These are phyloP conservation scores for Pythium insidiosum DNA, from an alignment of 352 stramenopile species.

Conservation along the genomic window DNA sequence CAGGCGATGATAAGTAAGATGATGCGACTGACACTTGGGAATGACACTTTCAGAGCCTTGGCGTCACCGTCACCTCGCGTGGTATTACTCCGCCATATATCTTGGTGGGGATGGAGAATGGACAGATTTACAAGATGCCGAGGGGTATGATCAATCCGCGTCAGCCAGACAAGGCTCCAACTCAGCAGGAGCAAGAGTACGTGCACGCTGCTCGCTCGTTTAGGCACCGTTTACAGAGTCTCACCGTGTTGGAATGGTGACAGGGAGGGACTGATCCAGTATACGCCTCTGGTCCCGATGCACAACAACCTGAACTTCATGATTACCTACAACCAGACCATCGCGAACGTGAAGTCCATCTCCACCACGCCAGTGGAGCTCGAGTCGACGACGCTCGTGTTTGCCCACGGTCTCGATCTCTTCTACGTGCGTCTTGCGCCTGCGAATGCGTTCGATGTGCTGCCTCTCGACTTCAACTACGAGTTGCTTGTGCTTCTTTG, in stretches of 20 bases:
- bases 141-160: conserved; percentile 91
- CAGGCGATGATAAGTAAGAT: background rate
- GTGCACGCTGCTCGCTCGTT: no score
- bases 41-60: conserved; percentile 49
- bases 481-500: conserved; percentile 90
- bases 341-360: conserved; percentile 71
- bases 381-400: conserved; percentile 93
- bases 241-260: background rate
- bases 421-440: conserved; percentile 93
- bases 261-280: conserved; percentile 79
- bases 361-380: conserved; percentile 77
- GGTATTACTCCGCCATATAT: conserved; percentile 95
- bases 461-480: conserved; percentile 95
- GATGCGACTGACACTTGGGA: background rate
- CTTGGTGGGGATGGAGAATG: conserved; percentile 88
- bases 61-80: conserved; percentile 88
- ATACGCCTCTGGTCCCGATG: conserved; percentile 87
- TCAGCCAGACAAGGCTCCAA: conserved; percentile 88
- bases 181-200: conserved; percentile 60
- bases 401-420: conserved; percentile 90
- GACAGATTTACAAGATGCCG: conserved; percentile 91
- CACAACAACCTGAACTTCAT: conserved; percentile 79
- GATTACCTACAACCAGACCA: conserved; percentile 89
- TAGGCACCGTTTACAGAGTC: no score
- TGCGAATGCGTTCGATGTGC: conserved; percentile 93